Conservation (phyloP, 2,329 filamentous ascomycete species). For the Alternaria ventricosa region DNA sequence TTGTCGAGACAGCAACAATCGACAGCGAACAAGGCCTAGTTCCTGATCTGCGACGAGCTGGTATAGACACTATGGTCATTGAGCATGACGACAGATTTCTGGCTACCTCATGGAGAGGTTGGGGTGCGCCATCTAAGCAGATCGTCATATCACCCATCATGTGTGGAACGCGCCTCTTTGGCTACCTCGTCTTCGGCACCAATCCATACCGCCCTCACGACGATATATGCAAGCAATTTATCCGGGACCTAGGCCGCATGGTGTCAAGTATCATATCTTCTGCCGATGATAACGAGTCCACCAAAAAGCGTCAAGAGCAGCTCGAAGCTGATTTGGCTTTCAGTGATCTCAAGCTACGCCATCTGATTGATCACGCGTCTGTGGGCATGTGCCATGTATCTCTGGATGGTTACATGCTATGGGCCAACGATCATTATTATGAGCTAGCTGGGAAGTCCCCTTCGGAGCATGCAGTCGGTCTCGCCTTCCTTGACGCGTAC, state of each 20-base stretch:
- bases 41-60: conserved; percentile 38
- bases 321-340: conserved; percentile 44
- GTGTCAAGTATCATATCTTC: conserved; percentile 37
- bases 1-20: conserved; percentile 30
- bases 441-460: conserved; percentile 30
- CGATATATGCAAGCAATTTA: conserved; percentile 38
- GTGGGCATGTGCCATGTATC: conserved; percentile 45
- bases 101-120: conserved; percentile 37
- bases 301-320: conserved; percentile 35
- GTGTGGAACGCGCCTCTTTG: conserved; percentile 29
- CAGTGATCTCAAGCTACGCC: conserved; percentile 43
- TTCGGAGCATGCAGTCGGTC: conserved; percentile 19
- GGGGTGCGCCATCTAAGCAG: conserved; percentile 30
- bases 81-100: conserved; percentile 41
- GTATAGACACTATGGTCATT: conserved; percentile 26
- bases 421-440: conserved; percentile 47
- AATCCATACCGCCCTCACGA: conserved; percentile 47
- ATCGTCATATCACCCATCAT: conserved; percentile 38
- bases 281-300: conserved; percentile 28
- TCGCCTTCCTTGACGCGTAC: conserved; percentile 36
- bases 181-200: conserved; percentile 43
- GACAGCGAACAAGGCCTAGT: conserved; percentile 34
- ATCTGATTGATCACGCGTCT: conserved; percentile 44
- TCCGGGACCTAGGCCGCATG: conserved; percentile 41
- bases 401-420: conserved; percentile 38